Percentiles rank a stretch among this genome's conserved stretches.
These are phyloP conservation scores for Ophiostoma perfectum DNA, from an alignment of 2,329 filamentous ascomycete species.

Conservation along the genomic window DNA sequence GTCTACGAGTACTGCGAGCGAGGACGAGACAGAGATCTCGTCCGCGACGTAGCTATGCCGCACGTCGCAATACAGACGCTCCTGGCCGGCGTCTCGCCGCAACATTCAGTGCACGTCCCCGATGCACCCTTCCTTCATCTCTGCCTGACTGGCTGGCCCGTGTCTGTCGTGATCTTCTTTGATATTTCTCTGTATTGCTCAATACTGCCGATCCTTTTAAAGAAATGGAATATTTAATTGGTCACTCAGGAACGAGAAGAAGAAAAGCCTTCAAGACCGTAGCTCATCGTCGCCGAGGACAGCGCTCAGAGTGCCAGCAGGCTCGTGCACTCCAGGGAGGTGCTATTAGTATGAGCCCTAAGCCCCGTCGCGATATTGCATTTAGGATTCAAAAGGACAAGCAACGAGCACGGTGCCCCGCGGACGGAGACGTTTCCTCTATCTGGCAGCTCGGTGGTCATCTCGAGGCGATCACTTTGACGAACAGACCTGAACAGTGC, in stretches of 20 bases:
- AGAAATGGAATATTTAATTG: too few relatives aligned
- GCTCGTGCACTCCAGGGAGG: constrained; percentile 8
- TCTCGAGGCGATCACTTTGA: background rate
- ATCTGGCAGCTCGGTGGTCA: background rate
- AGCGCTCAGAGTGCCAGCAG: background rate
- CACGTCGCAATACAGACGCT: background rate
- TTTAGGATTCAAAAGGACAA: background rate
- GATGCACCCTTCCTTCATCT: background rate
- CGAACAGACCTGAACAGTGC: background rate
- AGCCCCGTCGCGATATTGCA: too few relatives aligned
- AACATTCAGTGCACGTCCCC: background rate
- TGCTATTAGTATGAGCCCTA: background rate
- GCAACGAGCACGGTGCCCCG: background rate
- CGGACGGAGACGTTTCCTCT: background rate
- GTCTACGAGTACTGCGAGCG: too few relatives aligned
- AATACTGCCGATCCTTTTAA: too few relatives aligned
- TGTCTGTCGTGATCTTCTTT: too few relatives aligned
- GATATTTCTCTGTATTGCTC: too few relatives aligned
- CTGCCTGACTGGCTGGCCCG: too few relatives aligned
- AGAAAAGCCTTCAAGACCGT: too few relatives aligned
- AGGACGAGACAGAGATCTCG: background rate
- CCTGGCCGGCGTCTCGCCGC: constrained; percentile 4
- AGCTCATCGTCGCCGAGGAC: background rate
- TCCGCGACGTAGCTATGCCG: background rate
- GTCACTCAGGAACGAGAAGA: too few relatives aligned